Evolutionary conservation across 2,329 filamentous ascomycete species (phyloP), one percentile per base, ranked within the genome.

Genomic region (Calonectria pteridis): DNA sequence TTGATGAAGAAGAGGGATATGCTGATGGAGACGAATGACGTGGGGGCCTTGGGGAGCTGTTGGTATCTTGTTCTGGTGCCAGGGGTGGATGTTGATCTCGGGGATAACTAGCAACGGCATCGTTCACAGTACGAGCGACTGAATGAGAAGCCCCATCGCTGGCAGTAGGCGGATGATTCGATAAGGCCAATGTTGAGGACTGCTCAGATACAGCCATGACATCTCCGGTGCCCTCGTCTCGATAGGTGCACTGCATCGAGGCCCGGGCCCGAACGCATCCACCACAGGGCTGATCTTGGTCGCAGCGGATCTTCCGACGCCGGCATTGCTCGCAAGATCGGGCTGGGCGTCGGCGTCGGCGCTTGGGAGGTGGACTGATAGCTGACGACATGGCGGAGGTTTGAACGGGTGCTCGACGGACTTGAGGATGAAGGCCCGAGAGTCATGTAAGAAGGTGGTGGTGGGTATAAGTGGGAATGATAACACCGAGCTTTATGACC

Each of bases 311-410:
- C 63, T 80, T 80, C 37, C 79, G 77, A 55, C 78, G 77, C 2
- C 79, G 78, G 20, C 79, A 80, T 58, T 80, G 79, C 64, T 80
- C 78, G 35, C 79, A 80, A 6, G 79, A 80, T 26, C 73, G 71
- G 26, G 79, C 79, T 4, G 78, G 77, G 20, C 79, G 75, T 1
- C 79, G 78, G 46, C 79, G 73, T 10, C 79, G 79, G 33, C 78
- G 78, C 63, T 79, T 80, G 20, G 70, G n/a, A 6, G 67, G 65
- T n/a, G 72, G 53, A 10, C 73, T 76, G 6, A 53, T 46, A 49
- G 40, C 64, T 35, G 78, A 67, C 20, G 67, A 58, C 70, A 67
- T 72, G 33, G 43, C 31, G 9, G 53, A 53, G 20, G 13, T 18
- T 51, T 59, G 23, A 7, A 37, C 33, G 31, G 31, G 6, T 31